Evolutionary conservation across 1,139 yeast species (phyloP).

Genomic region (Yamadazyma trypodendri): DNA sequence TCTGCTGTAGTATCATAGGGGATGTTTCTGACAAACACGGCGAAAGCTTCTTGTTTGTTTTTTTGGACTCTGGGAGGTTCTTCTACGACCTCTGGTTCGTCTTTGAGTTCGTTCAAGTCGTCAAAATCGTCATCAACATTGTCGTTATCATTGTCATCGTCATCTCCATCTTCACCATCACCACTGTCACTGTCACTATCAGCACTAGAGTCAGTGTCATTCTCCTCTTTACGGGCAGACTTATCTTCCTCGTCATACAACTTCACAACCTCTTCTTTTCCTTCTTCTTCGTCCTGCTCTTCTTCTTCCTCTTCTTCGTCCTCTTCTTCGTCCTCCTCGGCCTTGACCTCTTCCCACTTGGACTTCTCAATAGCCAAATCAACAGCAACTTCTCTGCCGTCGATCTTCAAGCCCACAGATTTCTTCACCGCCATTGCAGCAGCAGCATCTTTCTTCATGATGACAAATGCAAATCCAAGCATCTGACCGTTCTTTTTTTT

Average conservation of each 20-base stretch:
- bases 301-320: constrained; percentile 31
- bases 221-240: not conserved
- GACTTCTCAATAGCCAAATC: constrained; percentile 90
- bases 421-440: constrained; percentile 84
- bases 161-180: constrained; percentile 23
- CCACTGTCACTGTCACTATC: constrained; percentile 27
- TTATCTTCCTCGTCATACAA: constrained; percentile 9
- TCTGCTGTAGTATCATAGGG: constrained; percentile 94
- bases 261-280: constrained; percentile 18
- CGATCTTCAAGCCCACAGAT: constrained; percentile 70
- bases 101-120: constrained; percentile 32
- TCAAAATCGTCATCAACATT: constrained; percentile 27
- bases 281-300: constrained; percentile 31
- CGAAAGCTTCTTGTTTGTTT: constrained; percentile 66
- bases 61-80: constrained; percentile 35
- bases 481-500: constrained; percentile 83
- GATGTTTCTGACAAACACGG: constrained; percentile 84
- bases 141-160: constrained; percentile 28
- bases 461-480: constrained; percentile 94
- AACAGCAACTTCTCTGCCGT: constrained; percentile 90
- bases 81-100: constrained; percentile 19
- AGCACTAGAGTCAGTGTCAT: constrained; percentile 8
- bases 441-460: constrained; percentile 76
- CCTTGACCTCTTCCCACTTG: constrained; percentile 60
- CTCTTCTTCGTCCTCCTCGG: constrained; percentile 42